Evolutionary conservation across 306 rosid species (phyloP), one percentile per base, ranked within the genome.

Genomic region (Crotalaria pallida): DNA sequence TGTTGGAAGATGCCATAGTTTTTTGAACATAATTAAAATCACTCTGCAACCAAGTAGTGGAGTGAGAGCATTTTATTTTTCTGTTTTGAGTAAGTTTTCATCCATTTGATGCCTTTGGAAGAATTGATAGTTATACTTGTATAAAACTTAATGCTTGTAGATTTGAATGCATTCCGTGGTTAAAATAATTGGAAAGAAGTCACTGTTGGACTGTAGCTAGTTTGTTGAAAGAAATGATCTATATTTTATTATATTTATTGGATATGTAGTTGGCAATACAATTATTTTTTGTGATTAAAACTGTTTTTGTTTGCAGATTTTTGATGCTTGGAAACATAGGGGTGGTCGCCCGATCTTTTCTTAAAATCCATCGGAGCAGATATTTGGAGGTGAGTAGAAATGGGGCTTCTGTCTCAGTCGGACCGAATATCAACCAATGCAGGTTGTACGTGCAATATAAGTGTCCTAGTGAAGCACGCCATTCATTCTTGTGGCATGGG

Each of bases 311-410:
- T 33, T 64, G 81, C 88, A 91, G 97, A 71, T 74, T 75, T 78
- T 84, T 86, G 81, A 85, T 88, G 77, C 85, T 87, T 34, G 71
- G 75, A 69, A 57, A 77, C 75, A 65, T 68, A 75, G 80, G 69
- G 61, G 88, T 79, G 68, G 85, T 65, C 74, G 86, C 81, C 4
- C 62, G 48, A 56, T 83, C 86, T 16, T 45, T 73, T 41, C 69
- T 81, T 61, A 76, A 70, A 67, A 55, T 73, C 73, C 83, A 18
- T 16, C 63, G 79, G 57, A 59, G 47, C 31, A 74, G 80, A 41
- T 66, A 65, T 53, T 49, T 58, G 9, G 82, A 75, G 68, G 67
- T 51, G 10, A 75, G 58, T 50, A 81, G 82, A 69, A 51, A 81
- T 77, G 88, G 84, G 65, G 77, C 78, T 10, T 17, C 57, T 51